phyloP scores from a whole-genome alignment of 352 stramenopile genomes.

The Hyaloperonospora brassicae region DNA sequence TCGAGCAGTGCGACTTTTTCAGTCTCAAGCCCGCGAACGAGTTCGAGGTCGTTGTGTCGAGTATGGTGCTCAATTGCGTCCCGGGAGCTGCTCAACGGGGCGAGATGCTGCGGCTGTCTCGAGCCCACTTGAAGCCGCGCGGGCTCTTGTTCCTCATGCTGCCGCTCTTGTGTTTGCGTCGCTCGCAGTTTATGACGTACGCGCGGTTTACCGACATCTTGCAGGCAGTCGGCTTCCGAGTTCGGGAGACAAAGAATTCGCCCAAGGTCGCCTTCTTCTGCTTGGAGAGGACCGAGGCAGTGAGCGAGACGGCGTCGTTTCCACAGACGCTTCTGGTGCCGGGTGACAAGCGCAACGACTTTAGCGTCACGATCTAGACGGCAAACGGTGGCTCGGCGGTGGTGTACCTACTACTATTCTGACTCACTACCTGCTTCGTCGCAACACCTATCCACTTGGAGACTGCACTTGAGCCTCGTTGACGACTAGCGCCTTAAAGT shows the following conservation, averaged over 20 bases:
- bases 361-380: constrained; percentile 56
- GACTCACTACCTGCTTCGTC: constrained; percentile 4
- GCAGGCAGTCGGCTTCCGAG: constrained; percentile 53
- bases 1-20: constrained; percentile 91
- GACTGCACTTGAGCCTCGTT: constrained; percentile 8
- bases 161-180: constrained; percentile 60
- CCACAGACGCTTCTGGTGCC: constrained; percentile 39
- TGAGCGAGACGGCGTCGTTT: constrained; percentile 27
- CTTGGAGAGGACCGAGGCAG: constrained; percentile 39
- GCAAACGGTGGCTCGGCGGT: constrained; percentile 9
- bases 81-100: constrained; percentile 79
- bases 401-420: constrained; percentile 24
- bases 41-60: constrained; percentile 91
- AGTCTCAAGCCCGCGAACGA: constrained; percentile 48
- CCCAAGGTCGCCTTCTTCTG: constrained; percentile 81
- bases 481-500: constrained; percentile 28
- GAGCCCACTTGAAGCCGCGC: constrained; percentile 41
- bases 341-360: constrained; percentile 57
- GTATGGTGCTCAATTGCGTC: constrained; percentile 96
- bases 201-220: constrained; percentile 58
- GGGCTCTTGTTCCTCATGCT: constrained; percentile 72
- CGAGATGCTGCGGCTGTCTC: constrained; percentile 62
- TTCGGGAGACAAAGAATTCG: constrained; percentile 68
- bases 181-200: constrained; percentile 75
- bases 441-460: constrained; percentile 1